Evolutionary conservation across 2,329 filamentous ascomycete species (phyloP), one percentile per base, ranked within the genome.

Genomic region (Tolypocladium ovalisporum): DNA sequence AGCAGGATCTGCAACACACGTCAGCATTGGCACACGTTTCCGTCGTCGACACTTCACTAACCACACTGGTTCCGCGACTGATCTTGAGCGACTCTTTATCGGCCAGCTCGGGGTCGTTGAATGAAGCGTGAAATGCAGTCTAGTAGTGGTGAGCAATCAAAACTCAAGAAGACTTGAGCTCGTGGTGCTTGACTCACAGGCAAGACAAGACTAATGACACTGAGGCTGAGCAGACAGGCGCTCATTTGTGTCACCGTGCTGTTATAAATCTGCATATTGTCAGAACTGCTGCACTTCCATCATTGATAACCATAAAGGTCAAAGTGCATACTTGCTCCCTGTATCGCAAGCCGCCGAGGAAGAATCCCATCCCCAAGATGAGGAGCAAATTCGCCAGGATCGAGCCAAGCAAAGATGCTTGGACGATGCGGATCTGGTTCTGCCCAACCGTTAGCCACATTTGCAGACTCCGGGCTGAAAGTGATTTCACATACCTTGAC

Each of bases 181-280:
- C 17, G 8, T 22, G n/a, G 3, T 15, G 13, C 1, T 7, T 6
- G 15, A 73, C 82, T 64, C 73, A 88, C 87, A 1, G 92, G 91
- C 15, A 97, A 75, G 32, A 96, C 81, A 27, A 96, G 78, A 76
- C 91, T 96, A 73, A 90, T 92, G 60, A 96, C 92, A 67, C 89
- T 92, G 71, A 96, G 73, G 76, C 90, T 95, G 64, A 97, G 82
- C 64, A 97, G 79, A 74, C 90, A 96, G 55, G 92, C 92, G 69
- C 90, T 96, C 90, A 96, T 96, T 70, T 97, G 91, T 1, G 91
- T 96, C 58, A 96, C 90, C 27, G 90, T 96, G 73, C 86, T 94
- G 74, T 96, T 97, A 75, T 96, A 97, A 61, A 97, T 86, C 83
- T 88, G 56, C 7, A 35, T 4, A 10, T 1, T 29, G 39, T 63